Evolutionary conservation across 2,329 filamentous ascomycete species (phyloP).

Genomic region (Tolypocladium tundrense): DNA sequence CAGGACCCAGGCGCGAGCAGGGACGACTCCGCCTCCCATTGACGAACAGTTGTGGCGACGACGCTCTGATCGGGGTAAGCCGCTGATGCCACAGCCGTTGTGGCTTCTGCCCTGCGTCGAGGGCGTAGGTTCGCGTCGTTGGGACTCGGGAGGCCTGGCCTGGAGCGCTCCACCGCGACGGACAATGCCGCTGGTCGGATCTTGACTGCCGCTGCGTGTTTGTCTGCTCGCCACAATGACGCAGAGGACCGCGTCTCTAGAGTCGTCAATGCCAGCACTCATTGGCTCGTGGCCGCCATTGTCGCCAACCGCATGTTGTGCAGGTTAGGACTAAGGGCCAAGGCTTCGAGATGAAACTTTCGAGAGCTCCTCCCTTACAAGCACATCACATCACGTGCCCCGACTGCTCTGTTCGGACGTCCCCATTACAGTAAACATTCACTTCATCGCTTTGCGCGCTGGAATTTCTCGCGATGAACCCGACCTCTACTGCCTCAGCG

Average conservation of each 20-base stretch:
- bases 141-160: background rate
- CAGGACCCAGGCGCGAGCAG: background rate
- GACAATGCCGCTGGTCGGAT: background rate
- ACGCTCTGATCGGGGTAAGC: background rate
- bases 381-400: background rate
- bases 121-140: background rate
- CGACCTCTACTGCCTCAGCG: background rate
- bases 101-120: background rate
- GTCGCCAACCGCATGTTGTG: background rate
- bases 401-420: background rate
- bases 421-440: background rate
- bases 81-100: background rate
- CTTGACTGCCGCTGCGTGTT: background rate
- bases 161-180: no score
- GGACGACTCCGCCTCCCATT: background rate
- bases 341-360: background rate
- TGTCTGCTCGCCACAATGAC: background rate
- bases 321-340: background rate
- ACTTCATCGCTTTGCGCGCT: background rate
- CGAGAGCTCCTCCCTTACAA: background rate
- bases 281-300: slow-evolving; percentile 2
- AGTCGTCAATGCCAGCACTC: background rate
- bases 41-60: background rate
- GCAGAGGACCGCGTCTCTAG: background rate
- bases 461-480: background rate